These are phyloP conservation scores for Mycena maculata DNA, from an alignment of 768 basidiomycete species.

Conservation along the genomic window DNA sequence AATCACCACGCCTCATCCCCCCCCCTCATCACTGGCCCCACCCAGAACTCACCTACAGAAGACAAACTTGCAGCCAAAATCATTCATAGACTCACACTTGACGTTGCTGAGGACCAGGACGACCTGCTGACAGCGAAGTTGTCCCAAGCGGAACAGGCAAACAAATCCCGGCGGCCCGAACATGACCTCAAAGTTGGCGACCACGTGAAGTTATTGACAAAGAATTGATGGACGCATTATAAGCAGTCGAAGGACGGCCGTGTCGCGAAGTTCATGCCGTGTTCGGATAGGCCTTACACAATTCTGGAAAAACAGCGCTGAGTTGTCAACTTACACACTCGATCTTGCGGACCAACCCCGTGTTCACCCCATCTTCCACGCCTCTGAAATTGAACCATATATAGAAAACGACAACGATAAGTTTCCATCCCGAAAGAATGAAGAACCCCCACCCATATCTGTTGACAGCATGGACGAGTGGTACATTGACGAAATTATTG, in stretches of 20 bases:
- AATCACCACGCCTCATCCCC: slow-evolving; percentile 33
- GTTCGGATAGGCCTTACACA: background rate
- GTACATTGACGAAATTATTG: too few species aligned
- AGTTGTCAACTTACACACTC: too few species aligned
- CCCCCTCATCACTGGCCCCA: slow-evolving; percentile 7
- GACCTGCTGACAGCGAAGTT: too few species aligned
- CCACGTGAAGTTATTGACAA: slow-evolving; percentile 42
- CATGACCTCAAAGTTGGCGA: slow-evolving; percentile 39
- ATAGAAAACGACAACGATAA: background rate
- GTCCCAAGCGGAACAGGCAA: too few species aligned
- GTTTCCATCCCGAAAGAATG: too few species aligned
- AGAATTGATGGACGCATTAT: slow-evolving; percentile 21
- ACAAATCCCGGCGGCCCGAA: slow-evolving; percentile 27
- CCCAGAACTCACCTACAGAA: background rate
- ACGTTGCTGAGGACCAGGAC: background rate
- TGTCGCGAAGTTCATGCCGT: background rate
- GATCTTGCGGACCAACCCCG: too few species aligned
- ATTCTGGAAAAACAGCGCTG: too few species aligned
- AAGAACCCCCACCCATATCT: too few species aligned
- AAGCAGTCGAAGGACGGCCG: background rate
- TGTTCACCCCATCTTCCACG: too few species aligned
- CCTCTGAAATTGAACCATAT: too few species aligned
- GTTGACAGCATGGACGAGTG: too few species aligned
- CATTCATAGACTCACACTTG: background rate
- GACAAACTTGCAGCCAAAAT: background rate